Base-by-base conservation (phyloP, 768 basidiomycete species). In the Pleurotus citrinopileatus region DNA sequence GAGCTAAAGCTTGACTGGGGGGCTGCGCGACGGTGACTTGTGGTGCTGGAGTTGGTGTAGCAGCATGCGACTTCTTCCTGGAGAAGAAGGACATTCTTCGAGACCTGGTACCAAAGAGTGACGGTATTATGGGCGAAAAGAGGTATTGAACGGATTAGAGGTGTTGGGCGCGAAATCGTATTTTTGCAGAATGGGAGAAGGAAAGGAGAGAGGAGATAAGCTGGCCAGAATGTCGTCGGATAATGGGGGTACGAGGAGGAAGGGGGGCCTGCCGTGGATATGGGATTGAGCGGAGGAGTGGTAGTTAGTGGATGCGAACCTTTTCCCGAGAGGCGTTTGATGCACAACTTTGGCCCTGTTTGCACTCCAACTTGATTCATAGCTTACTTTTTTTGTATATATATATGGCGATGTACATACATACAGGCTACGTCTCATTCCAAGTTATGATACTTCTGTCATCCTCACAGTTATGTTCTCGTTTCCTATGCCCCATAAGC, bases 51-150 rank as follows among this genome's bases (percentile, higher is more conserved):
- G 72, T 70, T 60, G 78, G 78, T 20, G 69, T 71, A 60, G 73
- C 70, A 46, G 73, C 80, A 51, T 81, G 77, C 59, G 84, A 80
- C 81, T 89, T 91, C 86, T 85, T 91, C 81, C 89, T 81, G 40
- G 83, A 87, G 82, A 93, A 93, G 89, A 91, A 93, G 80, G 89
- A 91, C 91, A 93, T 93, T 83, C 86, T 86, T 70, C 84, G 74
- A 59, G 81, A 64, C 71, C 81, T 79, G 67, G 67, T 66, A 60
- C 76, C 74, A 67, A 86, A 71, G 70, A 87, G 69, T 66, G 81
- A 87, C 82, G 83, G 78, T 79, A 86, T 87, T 82, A 80, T 71
- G 78, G 80, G 55, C 60, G 36, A 54, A 42, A 45, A 59, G 54
- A 52, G 56, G 58, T 56, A 54, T 50, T 34, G 34, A 25, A 37